Evolutionary conservation across 1,284 basidiomycete genomes (phyloP).

Genomic region (Malassezia vespertilionis): DNA sequence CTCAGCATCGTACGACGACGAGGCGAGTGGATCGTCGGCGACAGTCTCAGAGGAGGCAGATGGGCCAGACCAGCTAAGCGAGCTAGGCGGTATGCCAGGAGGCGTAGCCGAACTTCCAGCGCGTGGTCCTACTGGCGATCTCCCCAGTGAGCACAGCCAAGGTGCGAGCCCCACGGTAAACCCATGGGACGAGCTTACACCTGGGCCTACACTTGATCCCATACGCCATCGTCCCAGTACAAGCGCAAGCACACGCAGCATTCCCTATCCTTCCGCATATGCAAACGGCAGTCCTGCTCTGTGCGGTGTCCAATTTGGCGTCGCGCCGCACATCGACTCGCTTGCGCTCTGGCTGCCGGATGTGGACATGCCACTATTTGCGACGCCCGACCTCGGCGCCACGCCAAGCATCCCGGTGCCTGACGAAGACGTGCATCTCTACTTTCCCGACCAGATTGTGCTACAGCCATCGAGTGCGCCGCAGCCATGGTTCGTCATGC

Average conservation of each 20-base stretch:
- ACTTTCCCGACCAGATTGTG: conserved; percentile 9
- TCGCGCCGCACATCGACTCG: not conserved
- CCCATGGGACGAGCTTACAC: too few species aligned
- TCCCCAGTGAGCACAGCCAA: too few species aligned
- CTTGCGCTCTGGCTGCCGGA: conserved; percentile 6
- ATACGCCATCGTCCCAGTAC: too few species aligned
- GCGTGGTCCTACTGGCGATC: too few species aligned
- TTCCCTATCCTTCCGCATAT: conserved; percentile 10
- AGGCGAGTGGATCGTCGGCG: conserved; percentile 1
- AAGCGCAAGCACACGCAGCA: not conserved
- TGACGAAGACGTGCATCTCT: not conserved
- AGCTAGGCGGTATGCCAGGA: too few species aligned
- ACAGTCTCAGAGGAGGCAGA: not conserved
- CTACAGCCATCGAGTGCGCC: not conserved
- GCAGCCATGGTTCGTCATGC: conserved; percentile 13
- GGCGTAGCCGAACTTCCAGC: too few species aligned
- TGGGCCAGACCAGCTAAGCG: not conserved
- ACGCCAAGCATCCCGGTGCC: not conserved
- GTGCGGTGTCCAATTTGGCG: conserved; percentile 15
- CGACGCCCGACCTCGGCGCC: conserved; percentile 3
- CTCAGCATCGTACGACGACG: not conserved
- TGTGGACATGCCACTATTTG: not conserved
- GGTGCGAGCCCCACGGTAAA: too few species aligned
- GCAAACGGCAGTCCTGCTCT: conserved; percentile 12
- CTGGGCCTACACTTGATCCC: too few species aligned